Base-by-base conservation (phyloP, 129 eudicot species). In the Sambucus nigra region DNA sequence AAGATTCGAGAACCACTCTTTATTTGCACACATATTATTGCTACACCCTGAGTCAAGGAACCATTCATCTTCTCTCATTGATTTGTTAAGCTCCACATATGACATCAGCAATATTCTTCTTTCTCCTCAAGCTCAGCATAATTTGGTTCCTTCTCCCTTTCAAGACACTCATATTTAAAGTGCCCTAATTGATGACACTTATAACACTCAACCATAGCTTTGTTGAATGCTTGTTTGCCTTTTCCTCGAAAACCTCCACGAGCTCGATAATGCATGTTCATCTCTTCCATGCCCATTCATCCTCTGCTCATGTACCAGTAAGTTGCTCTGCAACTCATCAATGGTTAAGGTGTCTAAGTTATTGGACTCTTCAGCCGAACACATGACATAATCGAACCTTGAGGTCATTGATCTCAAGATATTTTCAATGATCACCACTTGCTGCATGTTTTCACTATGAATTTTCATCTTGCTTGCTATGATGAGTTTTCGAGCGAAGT, bases 241-340 rank as follows among this genome's bases (percentile, higher is more conserved):
- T 25, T 17, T 46, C 51, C 22, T 46, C 51, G 51, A 46, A n/a
- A n/a, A n/a, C n/a, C 15, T 39, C 45, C 45, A 39, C 9, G 45
- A 39, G 45, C 45, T 39, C 45, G 45, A 39, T 7, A 46, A 46
- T 19, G 25, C 22, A 1, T 46, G 51, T 11, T 46, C 51, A 19
- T 46, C 25, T 46, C 11, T 20, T 39, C 45, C 15, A 39, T 39
- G 23, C 11, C 10, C 23, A 14, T 5, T 2, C 51, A n/a, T 46
- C 7, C 45, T 39, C 45, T 39, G 45, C 18, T 46, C 51, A 19
- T 46, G 51, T 16, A 46, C 51, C 51, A 46, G 2, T 8, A 46
- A 19, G 25, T 25, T 46, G 18, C 51, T 46, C 10, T 46, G 51
- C 23, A 46, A 19, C 23, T 46, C 51, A 46, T 46, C 51, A 46